Evolutionary conservation across 768 basidiomycete genomes (phyloP).

Genomic region (Naematelia encephala): DNA sequence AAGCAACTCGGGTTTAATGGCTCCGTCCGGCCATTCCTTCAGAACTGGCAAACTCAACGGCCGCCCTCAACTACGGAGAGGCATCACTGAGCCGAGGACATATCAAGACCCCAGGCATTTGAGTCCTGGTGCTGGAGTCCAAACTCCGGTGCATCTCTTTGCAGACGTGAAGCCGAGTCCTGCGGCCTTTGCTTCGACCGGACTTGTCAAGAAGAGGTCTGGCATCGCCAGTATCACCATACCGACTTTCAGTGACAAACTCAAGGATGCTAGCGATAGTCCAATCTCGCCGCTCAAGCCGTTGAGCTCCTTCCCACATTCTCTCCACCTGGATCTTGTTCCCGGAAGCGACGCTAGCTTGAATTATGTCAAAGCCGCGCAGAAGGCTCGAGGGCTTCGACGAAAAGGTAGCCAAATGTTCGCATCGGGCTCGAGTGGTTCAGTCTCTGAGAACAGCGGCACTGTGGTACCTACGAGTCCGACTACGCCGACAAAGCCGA

Average conservation of each 20-base stretch:
- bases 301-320: not conserved
- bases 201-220: conserved; percentile 51
- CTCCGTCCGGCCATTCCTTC: not conserved
- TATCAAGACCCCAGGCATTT: not conserved
- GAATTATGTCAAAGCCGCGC: conserved; percentile 3
- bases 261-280: conserved; percentile 9
- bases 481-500: conserved; percentile 38
- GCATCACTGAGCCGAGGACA: conserved; percentile 35
- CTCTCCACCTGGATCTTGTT: not conserved
- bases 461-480: conserved; percentile 12
- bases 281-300: conserved; percentile 26
- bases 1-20: conserved; percentile 7
- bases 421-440: conserved; percentile 26
- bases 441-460: conserved; percentile 23
- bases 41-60: not conserved
- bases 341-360: not conserved
- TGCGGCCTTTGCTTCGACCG: conserved; percentile 52
- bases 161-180: conserved; percentile 43
- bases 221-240: conserved; percentile 23
- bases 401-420: conserved; percentile 43
- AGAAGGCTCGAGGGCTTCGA: conserved; percentile 30
- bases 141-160: conserved; percentile 37
- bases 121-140: conserved; percentile 10
- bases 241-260: conserved; percentile 19
- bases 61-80: conserved; percentile 35